These are phyloP conservation scores for Urostyla sp. DNA, from an alignment of 73 alveolate genomes.

Conservation along the genomic window DNA sequence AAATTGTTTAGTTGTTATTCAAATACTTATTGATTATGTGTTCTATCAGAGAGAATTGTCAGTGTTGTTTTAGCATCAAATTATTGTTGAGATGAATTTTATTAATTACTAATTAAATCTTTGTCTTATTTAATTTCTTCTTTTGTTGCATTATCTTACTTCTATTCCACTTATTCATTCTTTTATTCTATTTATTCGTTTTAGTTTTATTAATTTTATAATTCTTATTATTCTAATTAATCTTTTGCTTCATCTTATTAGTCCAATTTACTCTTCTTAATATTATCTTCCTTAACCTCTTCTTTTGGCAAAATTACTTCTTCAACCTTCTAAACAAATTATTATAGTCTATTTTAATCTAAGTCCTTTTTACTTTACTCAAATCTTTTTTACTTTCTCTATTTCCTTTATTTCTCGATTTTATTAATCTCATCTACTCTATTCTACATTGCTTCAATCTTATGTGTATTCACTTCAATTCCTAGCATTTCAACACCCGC, in stretches of 20 bases:
- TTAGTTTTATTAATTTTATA: no score
- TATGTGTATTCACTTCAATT: not conserved
- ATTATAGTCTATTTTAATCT: not conserved
- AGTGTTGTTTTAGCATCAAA: no score
- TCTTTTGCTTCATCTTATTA: not conserved
- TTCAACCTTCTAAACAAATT: slow-evolving; percentile 13
- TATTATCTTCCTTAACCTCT: not conserved
- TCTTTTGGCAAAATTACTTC: slow-evolving; percentile 7
- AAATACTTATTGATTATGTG: not conserved
- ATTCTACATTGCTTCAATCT: slow-evolving; percentile 40
- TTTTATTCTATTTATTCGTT: no score
- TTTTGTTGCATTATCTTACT: no score
- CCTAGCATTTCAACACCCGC: slow-evolving; percentile 39
- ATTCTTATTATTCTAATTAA: no score
- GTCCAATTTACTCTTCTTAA: not conserved
- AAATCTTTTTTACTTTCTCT: not conserved
- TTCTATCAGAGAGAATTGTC: not conserved
- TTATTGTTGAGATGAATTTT: no score
- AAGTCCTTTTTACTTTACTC: not conserved
- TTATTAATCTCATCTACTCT: slow-evolving; percentile 28
- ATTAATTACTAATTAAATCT: no score
- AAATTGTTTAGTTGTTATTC: not conserved
- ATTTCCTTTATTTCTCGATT: slow-evolving; percentile 31
- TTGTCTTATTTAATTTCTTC: no score
- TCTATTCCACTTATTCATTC: no score